A percentile compares a stretch with the other conserved stretches of the same genome.
Evolutionary conservation across 768 basidiomycete genomes (phyloP).

Genomic region (Hydnum rufescens): DNA sequence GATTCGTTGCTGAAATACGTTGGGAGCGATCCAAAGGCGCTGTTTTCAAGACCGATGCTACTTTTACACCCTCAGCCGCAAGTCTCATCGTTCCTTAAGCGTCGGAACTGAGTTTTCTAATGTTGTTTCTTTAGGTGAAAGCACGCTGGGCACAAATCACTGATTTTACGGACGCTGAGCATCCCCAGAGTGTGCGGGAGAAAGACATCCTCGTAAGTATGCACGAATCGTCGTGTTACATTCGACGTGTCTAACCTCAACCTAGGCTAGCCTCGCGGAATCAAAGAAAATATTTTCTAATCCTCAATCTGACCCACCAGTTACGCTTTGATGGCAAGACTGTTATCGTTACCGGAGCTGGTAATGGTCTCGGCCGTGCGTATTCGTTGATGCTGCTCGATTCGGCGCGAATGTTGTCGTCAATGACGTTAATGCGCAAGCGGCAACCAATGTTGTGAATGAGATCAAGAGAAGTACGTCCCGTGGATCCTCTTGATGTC

Average conservation of each 20-base stretch:
- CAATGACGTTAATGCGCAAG: constrained; percentile 83
- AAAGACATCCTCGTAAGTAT: constrained; percentile 21
- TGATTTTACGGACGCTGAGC: constrained; percentile 51
- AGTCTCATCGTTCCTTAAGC: too few species aligned
- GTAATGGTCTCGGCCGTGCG: constrained; percentile 79
- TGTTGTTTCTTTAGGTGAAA: too few species aligned
- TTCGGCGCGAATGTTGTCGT: constrained; percentile 95
- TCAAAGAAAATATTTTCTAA: constrained; percentile 27
- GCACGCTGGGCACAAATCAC: constrained; percentile 63
- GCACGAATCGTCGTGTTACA: neutral
- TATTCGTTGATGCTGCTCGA: constrained; percentile 80
- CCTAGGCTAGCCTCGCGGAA: neutral
- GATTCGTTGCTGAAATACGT: constrained; percentile 75
- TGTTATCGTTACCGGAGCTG: constrained; percentile 85
- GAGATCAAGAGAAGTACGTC: constrained; percentile 58
- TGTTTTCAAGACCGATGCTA: constrained; percentile 74
- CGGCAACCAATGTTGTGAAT: constrained; percentile 64
- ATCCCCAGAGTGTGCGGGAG: constrained; percentile 48
- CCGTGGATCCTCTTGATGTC: neutral
- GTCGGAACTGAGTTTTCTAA: neutral
- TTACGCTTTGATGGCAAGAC: constrained; percentile 81
- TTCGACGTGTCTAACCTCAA: neutral
- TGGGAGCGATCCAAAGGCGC: constrained; percentile 83
- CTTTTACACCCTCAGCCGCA: constrained; percentile 91
- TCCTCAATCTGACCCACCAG: constrained; percentile 40